These are phyloP conservation scores for Neltuma alba DNA, from an alignment of 306 rosid genomes.

Conservation along the genomic window DNA sequence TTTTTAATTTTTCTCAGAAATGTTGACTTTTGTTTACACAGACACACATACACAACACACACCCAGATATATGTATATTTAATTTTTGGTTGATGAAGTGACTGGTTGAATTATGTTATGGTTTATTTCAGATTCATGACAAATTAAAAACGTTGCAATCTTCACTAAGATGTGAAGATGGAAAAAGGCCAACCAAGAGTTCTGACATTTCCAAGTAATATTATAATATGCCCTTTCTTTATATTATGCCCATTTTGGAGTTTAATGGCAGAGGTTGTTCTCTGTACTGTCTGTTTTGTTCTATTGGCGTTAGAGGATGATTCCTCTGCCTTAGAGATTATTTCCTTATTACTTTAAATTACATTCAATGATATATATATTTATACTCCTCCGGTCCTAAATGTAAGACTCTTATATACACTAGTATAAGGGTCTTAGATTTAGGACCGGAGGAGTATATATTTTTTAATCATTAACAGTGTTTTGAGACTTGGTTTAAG, in stretches of 20 bases:
- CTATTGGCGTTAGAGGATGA: neutral
- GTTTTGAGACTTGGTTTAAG: neutral
- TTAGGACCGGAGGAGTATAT: no score
- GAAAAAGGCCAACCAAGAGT: conserved; percentile 52
- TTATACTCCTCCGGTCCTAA: no score
- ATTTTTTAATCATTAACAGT: neutral
- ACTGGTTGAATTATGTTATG: conserved; percentile 10
- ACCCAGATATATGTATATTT: no score
- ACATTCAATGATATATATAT: neutral
- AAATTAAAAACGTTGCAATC: conserved; percentile 67
- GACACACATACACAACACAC: no score
- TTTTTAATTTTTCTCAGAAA: neutral
- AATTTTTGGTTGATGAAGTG: neutral
- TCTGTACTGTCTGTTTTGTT: conserved; percentile 10
- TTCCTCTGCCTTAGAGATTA: neutral
- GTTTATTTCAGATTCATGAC: conserved; percentile 63
- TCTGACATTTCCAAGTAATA: conserved; percentile 61
- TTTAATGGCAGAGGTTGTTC: conserved; percentile 13
- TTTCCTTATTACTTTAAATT: neutral
- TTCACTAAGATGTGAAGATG: conserved; percentile 50
- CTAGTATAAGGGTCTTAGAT: no score
- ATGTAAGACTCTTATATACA: no score
- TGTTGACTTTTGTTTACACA: neutral
- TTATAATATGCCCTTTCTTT: conserved; percentile 21
- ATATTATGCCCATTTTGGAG: conserved; percentile 23